phyloP scores from a whole-genome alignment of 371 early-diverging fungal genomes.

The Chytridium lagenaria region DNA sequence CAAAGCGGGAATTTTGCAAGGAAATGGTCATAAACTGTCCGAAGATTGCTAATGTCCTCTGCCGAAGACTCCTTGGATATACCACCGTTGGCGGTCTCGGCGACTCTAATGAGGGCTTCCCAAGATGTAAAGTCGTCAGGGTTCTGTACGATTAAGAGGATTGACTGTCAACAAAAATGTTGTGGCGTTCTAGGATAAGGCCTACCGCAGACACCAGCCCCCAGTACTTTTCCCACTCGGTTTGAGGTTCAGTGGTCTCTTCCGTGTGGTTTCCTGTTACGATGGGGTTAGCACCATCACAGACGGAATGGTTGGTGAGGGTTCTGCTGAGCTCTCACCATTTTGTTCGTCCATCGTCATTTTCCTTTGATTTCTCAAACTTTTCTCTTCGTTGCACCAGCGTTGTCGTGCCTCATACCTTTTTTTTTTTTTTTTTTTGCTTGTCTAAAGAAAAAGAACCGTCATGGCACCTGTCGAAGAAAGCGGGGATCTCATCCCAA shows the following conservation, averaged over 20 bases:
- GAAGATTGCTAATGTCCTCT: slow-evolving; percentile 47
- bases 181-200: too few species aligned
- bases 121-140: slow-evolving; percentile 67
- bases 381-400: too few species aligned
- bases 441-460: too few species aligned
- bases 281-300: background rate
- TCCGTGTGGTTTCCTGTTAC: background rate
- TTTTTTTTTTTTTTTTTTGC: background rate
- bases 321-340: too few species aligned
- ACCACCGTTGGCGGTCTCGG: slow-evolving; percentile 61
- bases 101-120: slow-evolving; percentile 64
- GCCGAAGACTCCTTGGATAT: slow-evolving; percentile 50
- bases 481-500: too few species aligned
- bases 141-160: slow-evolving; percentile 28
- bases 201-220: slow-evolving; percentile 12
- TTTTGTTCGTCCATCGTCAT: too few species aligned
- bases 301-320: too few species aligned
- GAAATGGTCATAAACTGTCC: slow-evolving; percentile 66
- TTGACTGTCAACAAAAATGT: background rate
- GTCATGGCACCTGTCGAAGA: too few species aligned
- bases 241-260: background rate
- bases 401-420: too few species aligned
- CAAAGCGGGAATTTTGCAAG: slow-evolving; percentile 72
- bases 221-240: slow-evolving; percentile 30
- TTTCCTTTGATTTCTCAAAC: too few species aligned